These are phyloP conservation scores for Porcisia hertigi DNA, from an alignment of 208 protist genomes.

Conservation along the genomic window DNA sequence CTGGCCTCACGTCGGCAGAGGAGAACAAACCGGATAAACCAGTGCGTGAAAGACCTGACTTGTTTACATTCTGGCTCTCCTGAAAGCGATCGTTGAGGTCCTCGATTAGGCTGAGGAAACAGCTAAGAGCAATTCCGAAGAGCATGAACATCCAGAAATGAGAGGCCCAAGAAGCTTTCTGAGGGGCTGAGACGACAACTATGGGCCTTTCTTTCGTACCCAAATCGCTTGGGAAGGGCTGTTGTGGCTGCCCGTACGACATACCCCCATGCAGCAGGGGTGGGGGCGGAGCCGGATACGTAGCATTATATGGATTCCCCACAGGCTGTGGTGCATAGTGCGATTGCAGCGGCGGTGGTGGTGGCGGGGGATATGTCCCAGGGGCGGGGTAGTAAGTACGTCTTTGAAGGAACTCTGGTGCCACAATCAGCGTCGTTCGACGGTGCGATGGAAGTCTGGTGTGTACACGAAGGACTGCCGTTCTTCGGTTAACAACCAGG, in stretches of 20 bases:
- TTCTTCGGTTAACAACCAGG: conserved; percentile 24
- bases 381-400: conserved; percentile 38
- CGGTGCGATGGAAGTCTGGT: background rate
- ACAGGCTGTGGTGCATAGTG: conserved; percentile 22
- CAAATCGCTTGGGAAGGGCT: conserved; percentile 45
- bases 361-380: conserved; percentile 45
- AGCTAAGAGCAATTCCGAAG: conserved; percentile 77
- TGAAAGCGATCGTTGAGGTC: conserved; percentile 35
- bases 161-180: conserved; percentile 63
- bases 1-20: conserved; percentile 62
- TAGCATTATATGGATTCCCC: conserved; percentile 21
- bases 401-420: conserved; percentile 28
- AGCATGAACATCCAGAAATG: conserved; percentile 71
- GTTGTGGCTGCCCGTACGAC: conserved; percentile 10
- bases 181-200: conserved; percentile 73
- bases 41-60: conserved; percentile 27
- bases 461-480: conserved; percentile 19
- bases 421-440: conserved; percentile 28
- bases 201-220: conserved; percentile 80
- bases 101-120: conserved; percentile 47
- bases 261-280: conserved; percentile 22
- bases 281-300: conserved; percentile 17
- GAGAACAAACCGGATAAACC: conserved; percentile 47
- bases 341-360: conserved; percentile 33
- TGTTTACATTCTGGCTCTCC: conserved; percentile 33